Base-by-base conservation (phyloP, 139 green algal genomes). In the Parachlorella kessleri region DNA sequence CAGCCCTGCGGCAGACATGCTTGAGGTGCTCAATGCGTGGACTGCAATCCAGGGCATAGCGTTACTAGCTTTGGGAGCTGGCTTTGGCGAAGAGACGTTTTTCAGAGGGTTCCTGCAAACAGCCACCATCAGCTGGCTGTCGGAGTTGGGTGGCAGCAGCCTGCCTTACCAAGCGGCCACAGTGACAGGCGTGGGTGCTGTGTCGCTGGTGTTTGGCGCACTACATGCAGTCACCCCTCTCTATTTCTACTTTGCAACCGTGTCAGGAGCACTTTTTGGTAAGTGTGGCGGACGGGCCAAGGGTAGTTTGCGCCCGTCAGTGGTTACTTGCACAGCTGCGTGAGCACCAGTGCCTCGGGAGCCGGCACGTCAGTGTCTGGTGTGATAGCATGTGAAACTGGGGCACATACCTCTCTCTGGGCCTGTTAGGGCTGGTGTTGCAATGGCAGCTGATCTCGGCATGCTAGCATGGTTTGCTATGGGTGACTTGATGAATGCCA, bases 11-110 rank as follows among this genome's bases (percentile, higher is more conserved):
- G n/a, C n/a, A n/a, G n/a, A n/a, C n/a, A n/a, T n/a, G n/a, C n/a
- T n/a, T n/a, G n/a, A n/a, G n/a, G n/a, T n/a, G n/a, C n/a, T n/a
- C n/a, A n/a, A n/a, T n/a, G n/a, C n/a, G n/a, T n/a, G n/a, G n/a
- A n/a, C 48, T 59, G 18, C 21, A 9, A 18, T 35, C 32, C 75
- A 80, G 70, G 80, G 80, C 41, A 41, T 85, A 59, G 66, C 30
- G 6, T 10, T 80, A 41, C 75, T 85, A 28, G 72, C 80, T 2
- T 24, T 75, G 1, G 80, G 80, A 2, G 80, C 80, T 28, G 80
- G 80, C 10, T 35, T 85, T 14, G 80, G 80, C 0, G 80, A 85
- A 18, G 80, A 85, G 54, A 76, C 73, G 1, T 73, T 85, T 26
- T 85, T 85, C n/a, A 24, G 80, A 8, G 80, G 10, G 4, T 72